A percentile compares a stretch with the other conserved stretches of the same genome.
phyloP scores from a whole-genome alignment of 305 asterid genomes.

The Fraxinus angustifolia region DNA sequence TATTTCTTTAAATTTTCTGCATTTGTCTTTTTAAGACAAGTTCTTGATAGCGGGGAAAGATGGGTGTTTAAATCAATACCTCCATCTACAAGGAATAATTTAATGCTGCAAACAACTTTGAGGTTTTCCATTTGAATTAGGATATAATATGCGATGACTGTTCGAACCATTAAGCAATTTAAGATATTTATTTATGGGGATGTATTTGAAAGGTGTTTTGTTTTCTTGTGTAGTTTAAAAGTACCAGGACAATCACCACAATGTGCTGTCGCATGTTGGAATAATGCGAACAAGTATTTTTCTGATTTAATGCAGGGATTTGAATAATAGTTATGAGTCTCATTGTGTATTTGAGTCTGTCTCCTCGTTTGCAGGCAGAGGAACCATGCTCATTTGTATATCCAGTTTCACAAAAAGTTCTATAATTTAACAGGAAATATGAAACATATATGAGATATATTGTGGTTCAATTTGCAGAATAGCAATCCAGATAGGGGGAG shows the following conservation, averaged over 20 bases:
- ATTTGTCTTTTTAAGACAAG: neutral
- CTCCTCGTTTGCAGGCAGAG: slow-evolving; percentile 4
- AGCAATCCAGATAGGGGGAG: slow-evolving; percentile 85
- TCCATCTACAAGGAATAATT: neutral
- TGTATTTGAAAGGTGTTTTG: neutral
- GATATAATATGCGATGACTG: neutral
- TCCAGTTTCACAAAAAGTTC: neutral
- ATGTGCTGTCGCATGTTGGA: neutral
- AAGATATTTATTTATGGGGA: neutral
- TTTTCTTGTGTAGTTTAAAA: neutral
- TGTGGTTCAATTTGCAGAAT: slow-evolving; percentile 47
- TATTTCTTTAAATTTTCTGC: neutral
- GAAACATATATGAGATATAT: slow-evolving; percentile 6
- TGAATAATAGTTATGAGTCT: neutral
- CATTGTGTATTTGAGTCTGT: neutral
- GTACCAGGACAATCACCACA: slow-evolving; percentile 1
- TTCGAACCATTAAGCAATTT: slow-evolving; percentile 8
- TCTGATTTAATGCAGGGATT: neutral
- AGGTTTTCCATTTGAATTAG: neutral
- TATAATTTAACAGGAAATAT: slow-evolving; percentile 1
- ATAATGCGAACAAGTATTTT: neutral
- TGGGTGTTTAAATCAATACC: neutral
- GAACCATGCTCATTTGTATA: neutral
- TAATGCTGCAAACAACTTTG: neutral
- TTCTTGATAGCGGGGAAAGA: neutral